Conservation (phyloP, 2,329 filamentous ascomycete genomes). For the Drechslerella coelobrocha region DNA sequence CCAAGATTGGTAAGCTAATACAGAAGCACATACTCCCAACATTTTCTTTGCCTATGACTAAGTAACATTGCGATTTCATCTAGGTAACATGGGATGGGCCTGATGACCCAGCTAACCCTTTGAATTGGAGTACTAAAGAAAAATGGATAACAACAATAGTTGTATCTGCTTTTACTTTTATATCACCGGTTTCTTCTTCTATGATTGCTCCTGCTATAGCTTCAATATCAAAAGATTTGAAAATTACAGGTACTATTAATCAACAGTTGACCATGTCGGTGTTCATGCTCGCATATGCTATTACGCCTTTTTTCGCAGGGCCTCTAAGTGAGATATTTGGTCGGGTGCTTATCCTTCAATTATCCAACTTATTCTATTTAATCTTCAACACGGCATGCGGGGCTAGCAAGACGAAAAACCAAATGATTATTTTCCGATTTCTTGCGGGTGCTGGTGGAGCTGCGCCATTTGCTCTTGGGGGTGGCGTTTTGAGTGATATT, state of each 20-base stretch:
- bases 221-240: conserved; percentile 64
- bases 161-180: conserved; percentile 67
- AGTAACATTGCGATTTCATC: too few relatives aligned
- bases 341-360: conserved; percentile 64
- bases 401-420: conserved; percentile 62
- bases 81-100: conserved; percentile 42
- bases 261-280: conserved; percentile 64
- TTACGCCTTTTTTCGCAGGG: conserved; percentile 64
- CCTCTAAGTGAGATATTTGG: conserved; percentile 67
- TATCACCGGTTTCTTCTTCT: conserved; percentile 69
- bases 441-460: conserved; percentile 67
- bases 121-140: conserved; percentile 65
- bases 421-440: conserved; percentile 68
- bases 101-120: conserved; percentile 63
- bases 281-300: conserved; percentile 65
- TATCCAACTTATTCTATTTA: conserved; percentile 65
- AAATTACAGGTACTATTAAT: conserved; percentile 61
- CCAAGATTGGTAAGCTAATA: too few relatives aligned
- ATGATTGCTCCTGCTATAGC: conserved; percentile 65
- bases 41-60: too few relatives aligned
- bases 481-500: conserved; percentile 53
- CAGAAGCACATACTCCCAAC: too few relatives aligned
- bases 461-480: conserved; percentile 63
- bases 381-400: conserved; percentile 69
- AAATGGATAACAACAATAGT: conserved; percentile 68